These are phyloP conservation scores for Sporothrix protearum DNA, from an alignment of 2,329 filamentous ascomycete genomes.

Conservation along the genomic window DNA sequence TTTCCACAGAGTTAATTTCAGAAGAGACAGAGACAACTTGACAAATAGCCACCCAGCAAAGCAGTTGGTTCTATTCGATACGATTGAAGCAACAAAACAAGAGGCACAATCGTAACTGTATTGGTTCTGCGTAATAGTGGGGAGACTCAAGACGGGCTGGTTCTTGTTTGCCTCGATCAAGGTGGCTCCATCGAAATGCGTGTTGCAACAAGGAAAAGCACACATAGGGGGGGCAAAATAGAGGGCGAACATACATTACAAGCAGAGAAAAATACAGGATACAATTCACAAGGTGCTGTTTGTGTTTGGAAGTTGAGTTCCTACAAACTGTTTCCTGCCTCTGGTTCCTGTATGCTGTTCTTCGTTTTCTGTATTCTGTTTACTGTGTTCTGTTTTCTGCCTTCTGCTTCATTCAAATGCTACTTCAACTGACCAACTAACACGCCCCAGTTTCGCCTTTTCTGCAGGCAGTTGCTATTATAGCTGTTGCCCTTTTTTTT, in stretches of 20 bases:
- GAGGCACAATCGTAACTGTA: background rate
- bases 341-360: background rate
- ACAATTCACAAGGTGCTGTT: background rate
- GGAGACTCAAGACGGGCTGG: slow-evolving; percentile 30
- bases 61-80: background rate
- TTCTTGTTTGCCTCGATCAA: slow-evolving; percentile 35
- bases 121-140: slow-evolving; percentile 12
- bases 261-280: slow-evolving; percentile 13
- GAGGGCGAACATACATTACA: slow-evolving; percentile 23
- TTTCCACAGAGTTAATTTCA: background rate
- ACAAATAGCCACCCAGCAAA: background rate
- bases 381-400: background rate
- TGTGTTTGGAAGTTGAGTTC: background rate
- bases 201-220: slow-evolving; percentile 15
- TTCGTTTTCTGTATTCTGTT: background rate
- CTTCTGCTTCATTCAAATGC: background rate
- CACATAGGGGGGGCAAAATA: slow-evolving; percentile 30
- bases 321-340: background rate
- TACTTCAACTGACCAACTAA: background rate
- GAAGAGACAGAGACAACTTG: background rate
- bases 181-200: slow-evolving; percentile 37
- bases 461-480: background rate
- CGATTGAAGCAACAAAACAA: background rate
- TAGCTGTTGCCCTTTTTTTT: background rate
- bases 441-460: slow-evolving; percentile 19